Base-by-base conservation (phyloP, 2,329 filamentous ascomycete genomes). In the Epicoccum sorghinum region DNA sequence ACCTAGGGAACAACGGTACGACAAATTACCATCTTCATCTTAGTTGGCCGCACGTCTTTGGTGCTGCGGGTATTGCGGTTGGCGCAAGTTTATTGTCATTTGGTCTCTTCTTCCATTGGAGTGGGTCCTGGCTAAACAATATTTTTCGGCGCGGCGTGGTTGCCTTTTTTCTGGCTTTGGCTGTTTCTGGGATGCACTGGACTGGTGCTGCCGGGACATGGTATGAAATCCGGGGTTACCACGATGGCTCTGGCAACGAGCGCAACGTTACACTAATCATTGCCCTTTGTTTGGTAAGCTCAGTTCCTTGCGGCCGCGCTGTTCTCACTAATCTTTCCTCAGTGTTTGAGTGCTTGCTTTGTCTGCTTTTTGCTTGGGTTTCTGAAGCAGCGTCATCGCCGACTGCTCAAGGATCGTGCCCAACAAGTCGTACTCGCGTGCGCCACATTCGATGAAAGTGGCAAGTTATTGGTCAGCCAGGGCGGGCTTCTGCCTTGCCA, bases 111-210 rank as follows among this genome's bases (percentile, higher is more conserved):
- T 96, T 95, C 75, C 83, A 89, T 52, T 86, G 89, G 72, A 84
- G 88, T 59, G 85, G 88, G 13, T 82, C 84, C 13, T 96, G 91
- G 90, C 89, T 88, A 43, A 88, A 87, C 65, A 85, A 83, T 13
- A 91, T 88, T 84, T 92, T 88, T 88, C 90, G 91, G 69, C 81
- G 90, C 54, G 75, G 82, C 8, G 65, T 86, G 2, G 90, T 87
- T 57, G 88, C 88, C 8, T 75, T 85, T 40, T 74, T 92, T 14
- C 80, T 96, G 36, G 89, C 89, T 7, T 80, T 83, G 13, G 90
- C 89, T 36, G 89, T 95, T 2, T 92, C 88, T 8, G 90, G 89
- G 1, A 95, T 96, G 91, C 91, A 96, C 75, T 96, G 90, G 89
- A 88, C 88, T 51, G 91, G 89, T 29, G 83, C 88, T 3, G 81